These are phyloP conservation scores for Rhododendron molle DNA, from an alignment of 148 eudicot species.

Conservation along the genomic window DNA sequence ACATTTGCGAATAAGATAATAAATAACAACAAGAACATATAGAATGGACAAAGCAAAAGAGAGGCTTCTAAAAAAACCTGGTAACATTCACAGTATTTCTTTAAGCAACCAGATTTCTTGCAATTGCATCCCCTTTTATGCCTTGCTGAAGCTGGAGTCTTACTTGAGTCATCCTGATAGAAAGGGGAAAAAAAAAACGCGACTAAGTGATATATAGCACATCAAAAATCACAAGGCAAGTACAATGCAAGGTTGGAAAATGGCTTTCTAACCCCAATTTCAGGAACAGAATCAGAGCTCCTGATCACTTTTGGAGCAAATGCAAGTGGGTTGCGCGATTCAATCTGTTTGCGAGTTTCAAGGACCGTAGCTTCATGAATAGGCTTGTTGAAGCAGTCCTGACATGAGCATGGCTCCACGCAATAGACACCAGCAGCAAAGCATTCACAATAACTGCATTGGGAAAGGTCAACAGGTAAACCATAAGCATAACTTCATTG, in stretches of 20 bases:
- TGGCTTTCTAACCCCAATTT: conserved; percentile 43
- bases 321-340: conserved; percentile 94
- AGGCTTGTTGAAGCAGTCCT: conserved; percentile 95
- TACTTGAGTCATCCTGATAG: conserved; percentile 73
- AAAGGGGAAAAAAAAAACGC: not conserved
- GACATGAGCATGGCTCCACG: conserved; percentile 95
- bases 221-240: not conserved
- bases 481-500: not conserved
- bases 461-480: conserved; percentile 13
- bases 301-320: conserved; percentile 98
- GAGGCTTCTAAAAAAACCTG: conserved; percentile 47
- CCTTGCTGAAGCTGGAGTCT: conserved; percentile 95
- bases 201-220: conserved; percentile 1
- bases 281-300: conserved; percentile 49
- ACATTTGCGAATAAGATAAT: not conserved
- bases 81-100: conserved; percentile 98
- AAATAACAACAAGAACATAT: not conserved
- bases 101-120: conserved; percentile 91
- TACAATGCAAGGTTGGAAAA: conserved; percentile 4
- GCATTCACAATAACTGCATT: conserved; percentile 95
- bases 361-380: conserved; percentile 85
- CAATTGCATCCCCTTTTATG: conserved; percentile 99
- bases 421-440: conserved; percentile 99
- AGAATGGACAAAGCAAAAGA: not conserved
- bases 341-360: conserved; percentile 95